Evolutionary conservation across 169 alveolate species (phyloP), one percentile per base, ranked within the genome.

Genomic region (Eimeria brunetti): DNA sequence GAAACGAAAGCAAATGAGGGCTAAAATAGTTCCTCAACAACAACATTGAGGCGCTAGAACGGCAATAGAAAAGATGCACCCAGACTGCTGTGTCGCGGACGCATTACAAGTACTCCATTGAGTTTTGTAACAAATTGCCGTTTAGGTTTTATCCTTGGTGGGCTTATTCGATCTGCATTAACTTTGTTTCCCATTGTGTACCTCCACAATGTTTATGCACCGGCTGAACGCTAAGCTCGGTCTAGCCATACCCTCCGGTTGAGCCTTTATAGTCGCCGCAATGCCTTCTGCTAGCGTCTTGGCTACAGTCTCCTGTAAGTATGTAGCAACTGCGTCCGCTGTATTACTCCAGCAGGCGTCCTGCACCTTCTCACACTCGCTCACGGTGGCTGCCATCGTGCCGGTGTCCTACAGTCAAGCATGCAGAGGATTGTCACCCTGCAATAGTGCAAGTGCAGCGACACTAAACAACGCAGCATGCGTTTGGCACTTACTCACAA

Each of bases 271-370:
- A 2, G 90, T 83, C 16, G 90, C 90, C 0, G 90, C 90, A 2
- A 83, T 53, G 58, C 90, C 90, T 36, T 83, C 90, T 56, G 75
- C 75, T 20, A 83, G 90, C 90, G 90, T 60, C 33, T 53, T 83
- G n/a, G 90, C 90, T 36, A 83, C 90, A 56, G 46, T 33, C 30
- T 33, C 90, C 38, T 83, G 90, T 27, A 83, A 58, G 24, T 83
- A 83, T 14, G 51, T 36, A 22, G 90, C 90, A 24, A 83, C 33
- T 83, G 76, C 75, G 0, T 53, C 90, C 16, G 75, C 38, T 24
- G 51, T 53, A 1, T 24, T 75, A 30, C 56, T 36, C 27, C 67
- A 2, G 16, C 90, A n/a, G 11, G 51, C 58, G 9, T 83, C 75
- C 49, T 58, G 30, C 51, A 2, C 51, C 62, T 30, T 83, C 14